Conservation (phyloP, 192 early-diverging fungal species). For the Allomyces javanicus region DNA sequence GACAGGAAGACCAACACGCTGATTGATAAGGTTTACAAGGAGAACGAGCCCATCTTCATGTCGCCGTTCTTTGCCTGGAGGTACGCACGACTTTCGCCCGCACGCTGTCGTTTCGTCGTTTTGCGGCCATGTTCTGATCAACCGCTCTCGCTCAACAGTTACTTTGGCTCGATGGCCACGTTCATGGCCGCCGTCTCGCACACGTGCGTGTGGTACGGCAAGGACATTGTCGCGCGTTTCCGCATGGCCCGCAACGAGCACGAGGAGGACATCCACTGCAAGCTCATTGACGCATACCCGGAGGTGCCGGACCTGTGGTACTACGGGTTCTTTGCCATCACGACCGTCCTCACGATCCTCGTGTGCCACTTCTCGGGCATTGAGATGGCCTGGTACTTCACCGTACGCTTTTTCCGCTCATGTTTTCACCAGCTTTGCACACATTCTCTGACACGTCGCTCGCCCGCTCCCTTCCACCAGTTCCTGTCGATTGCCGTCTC, state of each 20-base stretch:
- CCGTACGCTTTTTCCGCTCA: slow-evolving; percentile 2
- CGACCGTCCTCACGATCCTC: slow-evolving; percentile 21
- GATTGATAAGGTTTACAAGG: slow-evolving; percentile 18
- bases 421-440: too few relatives aligned
- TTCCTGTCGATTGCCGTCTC: slow-evolving; percentile 35
- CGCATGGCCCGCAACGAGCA: slow-evolving; percentile 14
- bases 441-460: too few relatives aligned
- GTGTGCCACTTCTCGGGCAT: slow-evolving; percentile 29
- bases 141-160: slow-evolving; percentile 8
- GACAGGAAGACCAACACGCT: slow-evolving; percentile 19
- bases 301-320: slow-evolving; percentile 50
- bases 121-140: too few relatives aligned
- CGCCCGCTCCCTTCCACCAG: too few relatives aligned
- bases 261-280: slow-evolving; percentile 44
- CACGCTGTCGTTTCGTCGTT: too few relatives aligned
- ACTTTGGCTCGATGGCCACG: slow-evolving; percentile 31
- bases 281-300: slow-evolving; percentile 45
- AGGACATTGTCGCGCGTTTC: slow-evolving; percentile 25
- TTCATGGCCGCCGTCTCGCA: slow-evolving; percentile 34
- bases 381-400: slow-evolving; percentile 60
- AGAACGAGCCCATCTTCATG: slow-evolving; percentile 25
- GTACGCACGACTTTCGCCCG: too few relatives aligned
- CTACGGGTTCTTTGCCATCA: slow-evolving; percentile 18
- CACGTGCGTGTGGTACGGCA: slow-evolving; percentile 35
- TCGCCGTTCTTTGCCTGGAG: slow-evolving; percentile 31